Evolutionary conservation across 441 rosid genomes (phyloP), one percentile per base, ranked within the genome.

Genomic region (Eruca vesicaria): DNA sequence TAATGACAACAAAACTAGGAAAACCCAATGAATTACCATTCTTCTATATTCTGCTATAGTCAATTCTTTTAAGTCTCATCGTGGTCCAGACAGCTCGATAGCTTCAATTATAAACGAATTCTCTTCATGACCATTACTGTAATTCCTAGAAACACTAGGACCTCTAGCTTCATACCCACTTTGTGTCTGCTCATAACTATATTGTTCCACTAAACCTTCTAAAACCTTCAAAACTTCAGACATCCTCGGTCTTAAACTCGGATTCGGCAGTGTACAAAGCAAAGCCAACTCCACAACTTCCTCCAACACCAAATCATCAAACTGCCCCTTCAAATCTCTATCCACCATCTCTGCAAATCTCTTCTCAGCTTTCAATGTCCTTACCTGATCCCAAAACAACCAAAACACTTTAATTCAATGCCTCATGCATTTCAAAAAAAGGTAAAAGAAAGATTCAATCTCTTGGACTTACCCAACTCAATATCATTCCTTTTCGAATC

Each of bases 51-150:
- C 32, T 15, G 56, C 56, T 50, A 50, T 8, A 50, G 56, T 56
- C 26, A 21, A 23, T 18, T 48, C 35, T 45, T 59, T 19, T 0
- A 19, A 55, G 53, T 70, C 35, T 87, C 79, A 94, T 59, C 99
- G 71, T 65, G 99, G 99, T 84, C 99, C 96, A 2, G 97, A 94
- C 26, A 94, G 99, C 80, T 94, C 99, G 75, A 94, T 89, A 9
- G 99, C 90, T 88, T 94, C 97, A 2, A 92, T 82, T 79, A 92
- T 89, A 83, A 90, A 89, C 8, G 99, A 94, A 70, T 92, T 85
- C 31, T 85, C 91, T 48, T 90, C 94, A 21, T 74, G 91, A 59
- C 81, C 68, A 55, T 85, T 89, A 28, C 89, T 90, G 48, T 78
- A 83, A 52, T 79, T 82, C 82, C 94, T 80, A 9, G 90, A 87